Conservation (phyloP, 2,329 filamentous ascomycete species). For the Exserohilum turcica region DNA sequence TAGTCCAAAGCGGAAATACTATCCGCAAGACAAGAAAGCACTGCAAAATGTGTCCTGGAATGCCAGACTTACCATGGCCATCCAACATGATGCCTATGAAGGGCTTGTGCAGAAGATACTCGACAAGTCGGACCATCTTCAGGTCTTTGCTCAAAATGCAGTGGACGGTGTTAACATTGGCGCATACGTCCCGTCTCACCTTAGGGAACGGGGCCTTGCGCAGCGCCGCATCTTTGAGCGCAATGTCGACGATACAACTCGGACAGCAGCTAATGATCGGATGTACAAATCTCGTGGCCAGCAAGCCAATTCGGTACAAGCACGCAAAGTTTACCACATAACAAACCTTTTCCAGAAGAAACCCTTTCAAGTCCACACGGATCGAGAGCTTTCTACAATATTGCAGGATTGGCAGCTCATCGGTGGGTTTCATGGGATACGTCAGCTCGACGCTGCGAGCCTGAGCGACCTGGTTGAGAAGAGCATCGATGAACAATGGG, state of each 20-base stretch:
- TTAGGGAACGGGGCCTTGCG: conserved; percentile 17
- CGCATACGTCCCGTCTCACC: conserved; percentile 14
- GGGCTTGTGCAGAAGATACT: conserved; percentile 19
- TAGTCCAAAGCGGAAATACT: conserved; percentile 50
- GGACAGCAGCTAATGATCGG: conserved; percentile 2
- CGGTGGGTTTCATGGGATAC: conserved; percentile 17
- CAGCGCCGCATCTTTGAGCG: conserved; percentile 20
- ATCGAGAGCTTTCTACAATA: conserved; percentile 18
- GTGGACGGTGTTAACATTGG: conserved; percentile 5
- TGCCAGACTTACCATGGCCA: conserved; percentile 36
- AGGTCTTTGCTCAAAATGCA: conserved; percentile 16
- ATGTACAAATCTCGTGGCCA: conserved; percentile 17
- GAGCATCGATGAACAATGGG: conserved; percentile 49
- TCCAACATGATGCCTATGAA: conserved; percentile 32
- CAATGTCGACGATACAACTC: conserved; percentile 1
- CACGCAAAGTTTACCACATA: conserved; percentile 19
- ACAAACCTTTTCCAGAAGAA: conserved; percentile 12
- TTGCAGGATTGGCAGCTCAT: conserved; percentile 21
- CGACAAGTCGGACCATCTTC: conserved; percentile 17
- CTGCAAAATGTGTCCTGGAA: conserved; percentile 55
- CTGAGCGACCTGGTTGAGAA: conserved; percentile 31
- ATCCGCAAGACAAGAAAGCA: conserved; percentile 47
- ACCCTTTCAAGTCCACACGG: conserved; percentile 14
- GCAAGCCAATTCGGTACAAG: conserved; percentile 15
- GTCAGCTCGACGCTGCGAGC: conserved; percentile 7